Conservation (phyloP, 148 eudicot genomes). For the Rhododendron mucronatum region DNA sequence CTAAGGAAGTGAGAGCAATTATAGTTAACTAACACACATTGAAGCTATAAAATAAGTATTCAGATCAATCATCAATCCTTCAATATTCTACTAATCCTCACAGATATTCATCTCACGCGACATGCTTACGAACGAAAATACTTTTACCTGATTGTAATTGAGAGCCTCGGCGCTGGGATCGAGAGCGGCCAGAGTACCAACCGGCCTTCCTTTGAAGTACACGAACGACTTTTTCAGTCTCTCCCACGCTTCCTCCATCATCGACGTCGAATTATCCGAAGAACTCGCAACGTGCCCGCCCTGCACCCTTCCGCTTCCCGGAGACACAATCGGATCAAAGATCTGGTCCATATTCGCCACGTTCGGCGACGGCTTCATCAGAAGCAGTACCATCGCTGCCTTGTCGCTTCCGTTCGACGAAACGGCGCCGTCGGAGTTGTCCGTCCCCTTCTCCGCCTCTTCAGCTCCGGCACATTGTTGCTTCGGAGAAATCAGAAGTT, state of each 20-base stretch:
- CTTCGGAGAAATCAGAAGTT: no score
- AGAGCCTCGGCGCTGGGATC: conserved; percentile 43
- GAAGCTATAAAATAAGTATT: no score
- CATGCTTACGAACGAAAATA: no score
- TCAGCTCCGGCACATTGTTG: no score
- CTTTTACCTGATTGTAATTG: conserved; percentile 52
- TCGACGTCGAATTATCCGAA: background rate
- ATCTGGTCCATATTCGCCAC: conserved; percentile 3
- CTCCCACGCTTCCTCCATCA: conserved; percentile 59
- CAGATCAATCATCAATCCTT: no score
- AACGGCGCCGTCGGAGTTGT: background rate
- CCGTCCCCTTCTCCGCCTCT: background rate
- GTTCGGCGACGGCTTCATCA: conserved; percentile 14
- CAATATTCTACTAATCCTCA: no score
- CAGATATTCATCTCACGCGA: background rate
- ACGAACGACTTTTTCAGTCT: conserved; percentile 32
- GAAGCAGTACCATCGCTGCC: background rate
- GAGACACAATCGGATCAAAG: no score
- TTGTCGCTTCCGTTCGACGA: background rate
- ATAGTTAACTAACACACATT: no score
- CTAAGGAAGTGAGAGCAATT: no score
- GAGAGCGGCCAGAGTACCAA: conserved; percentile 49
- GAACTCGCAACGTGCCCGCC: background rate
- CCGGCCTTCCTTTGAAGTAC: conserved; percentile 28
- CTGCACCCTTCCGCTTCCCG: no score